Percentiles rank a stretch among this genome's conserved stretches.
Conservation (phyloP, 192 early-diverging fungal genomes). For the Umbelopsis sp. region DNA sequence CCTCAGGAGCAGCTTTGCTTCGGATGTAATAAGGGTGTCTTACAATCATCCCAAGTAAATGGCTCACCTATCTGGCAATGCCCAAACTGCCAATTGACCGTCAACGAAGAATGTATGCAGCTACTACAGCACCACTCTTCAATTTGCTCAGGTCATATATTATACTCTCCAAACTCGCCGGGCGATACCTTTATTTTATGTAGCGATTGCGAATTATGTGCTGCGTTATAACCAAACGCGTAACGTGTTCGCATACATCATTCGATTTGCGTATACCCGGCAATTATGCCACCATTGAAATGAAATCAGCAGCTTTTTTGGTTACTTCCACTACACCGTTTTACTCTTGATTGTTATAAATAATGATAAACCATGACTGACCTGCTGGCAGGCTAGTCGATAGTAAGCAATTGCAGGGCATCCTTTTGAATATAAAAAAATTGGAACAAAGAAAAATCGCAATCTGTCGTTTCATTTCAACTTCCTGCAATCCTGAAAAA, state of each 20-base stretch:
- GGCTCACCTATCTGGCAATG: neutral
- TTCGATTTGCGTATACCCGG: neutral
- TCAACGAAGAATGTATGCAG: neutral
- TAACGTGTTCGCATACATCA: too few relatives aligned
- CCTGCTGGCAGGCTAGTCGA: too few relatives aligned
- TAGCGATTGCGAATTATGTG: conserved; percentile 2
- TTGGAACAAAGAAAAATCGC: too few relatives aligned
- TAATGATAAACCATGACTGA: too few relatives aligned
- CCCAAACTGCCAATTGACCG: neutral
- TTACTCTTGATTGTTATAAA: too few relatives aligned
- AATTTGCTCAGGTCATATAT: neutral
- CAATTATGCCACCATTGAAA: too few relatives aligned
- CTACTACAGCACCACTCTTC: neutral
- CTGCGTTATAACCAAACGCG: neutral
- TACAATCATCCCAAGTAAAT: neutral
- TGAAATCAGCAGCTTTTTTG: too few relatives aligned
- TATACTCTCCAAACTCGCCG: conserved; percentile 5
- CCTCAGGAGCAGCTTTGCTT: neutral
- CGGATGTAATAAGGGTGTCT: neutral
- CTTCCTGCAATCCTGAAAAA: neutral
- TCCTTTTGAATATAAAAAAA: too few relatives aligned
- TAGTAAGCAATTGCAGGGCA: too few relatives aligned
- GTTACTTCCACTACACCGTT: too few relatives aligned
- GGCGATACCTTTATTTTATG: conserved; percentile 6
- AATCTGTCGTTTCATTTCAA: neutral